Evolutionary conservation across 192 early-diverging fungal species (phyloP).

Genomic region (Coemansia sp.): DNA sequence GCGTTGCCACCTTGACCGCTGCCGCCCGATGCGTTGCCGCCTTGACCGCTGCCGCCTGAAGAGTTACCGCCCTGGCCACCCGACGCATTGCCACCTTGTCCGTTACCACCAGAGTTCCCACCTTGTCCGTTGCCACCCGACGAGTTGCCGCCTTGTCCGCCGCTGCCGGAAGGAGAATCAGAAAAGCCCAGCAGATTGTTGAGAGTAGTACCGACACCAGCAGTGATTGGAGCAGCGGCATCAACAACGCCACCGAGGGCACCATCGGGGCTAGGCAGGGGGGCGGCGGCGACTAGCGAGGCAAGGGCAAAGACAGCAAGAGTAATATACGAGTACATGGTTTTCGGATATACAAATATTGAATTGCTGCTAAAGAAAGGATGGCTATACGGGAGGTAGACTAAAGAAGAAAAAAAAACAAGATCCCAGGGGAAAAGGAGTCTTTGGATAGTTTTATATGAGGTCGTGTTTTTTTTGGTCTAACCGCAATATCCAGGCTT

Average conservation of each 20-base stretch:
- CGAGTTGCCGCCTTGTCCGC: background rate
- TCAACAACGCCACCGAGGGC: conserved; percentile 22
- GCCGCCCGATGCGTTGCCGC: background rate
- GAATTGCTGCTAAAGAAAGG: background rate
- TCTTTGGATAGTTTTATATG: background rate
- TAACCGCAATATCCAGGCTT: no score
- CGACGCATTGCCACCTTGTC: background rate
- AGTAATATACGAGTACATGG: conserved; percentile 3
- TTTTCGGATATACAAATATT: background rate
- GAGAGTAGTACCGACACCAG: conserved; percentile 3
- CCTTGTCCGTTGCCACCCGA: background rate
- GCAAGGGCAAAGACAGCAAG: conserved; percentile 5
- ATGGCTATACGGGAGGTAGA: conserved; percentile 4
- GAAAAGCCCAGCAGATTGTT: conserved; percentile 9
- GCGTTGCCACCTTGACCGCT: background rate
- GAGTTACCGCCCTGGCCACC: background rate
- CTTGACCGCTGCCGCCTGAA: background rate
- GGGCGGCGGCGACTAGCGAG: conserved; percentile 9
- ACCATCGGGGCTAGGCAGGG: conserved; percentile 9
- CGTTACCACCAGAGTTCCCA: background rate
- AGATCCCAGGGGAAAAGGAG: background rate
- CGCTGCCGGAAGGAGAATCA: background rate
- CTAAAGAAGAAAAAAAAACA: background rate
- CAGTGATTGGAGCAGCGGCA: conserved; percentile 19
- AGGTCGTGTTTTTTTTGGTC: background rate